Percentiles rank a stretch among this genome's conserved stretches.
Conservation (phyloP, 2,329 filamentous ascomycete genomes). For the Calonectria hongkongensis region DNA sequence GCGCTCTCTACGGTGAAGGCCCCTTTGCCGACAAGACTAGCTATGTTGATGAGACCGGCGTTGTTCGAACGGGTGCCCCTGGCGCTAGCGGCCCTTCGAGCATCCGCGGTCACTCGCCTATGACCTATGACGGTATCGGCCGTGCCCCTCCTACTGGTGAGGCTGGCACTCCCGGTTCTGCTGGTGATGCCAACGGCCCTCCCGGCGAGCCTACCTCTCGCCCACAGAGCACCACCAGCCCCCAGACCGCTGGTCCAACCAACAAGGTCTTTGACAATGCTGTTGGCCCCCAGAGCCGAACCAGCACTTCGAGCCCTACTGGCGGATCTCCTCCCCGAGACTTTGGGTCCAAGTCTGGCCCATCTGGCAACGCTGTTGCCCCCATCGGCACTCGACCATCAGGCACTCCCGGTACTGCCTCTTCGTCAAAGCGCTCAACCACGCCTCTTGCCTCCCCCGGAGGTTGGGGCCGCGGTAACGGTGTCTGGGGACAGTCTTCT, state of each 20-base stretch:
- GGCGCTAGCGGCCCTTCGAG: slow-evolving; percentile 78
- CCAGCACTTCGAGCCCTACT: slow-evolving; percentile 88
- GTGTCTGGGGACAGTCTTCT: slow-evolving; percentile 90
- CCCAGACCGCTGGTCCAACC: slow-evolving; percentile 75
- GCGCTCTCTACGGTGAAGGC: slow-evolving; percentile 90
- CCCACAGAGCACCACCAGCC: slow-evolving; percentile 90
- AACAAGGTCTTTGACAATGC: slow-evolving; percentile 78
- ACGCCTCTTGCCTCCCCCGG: slow-evolving; percentile 93
- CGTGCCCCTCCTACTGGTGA: slow-evolving; percentile 62
- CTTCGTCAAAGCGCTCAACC: slow-evolving; percentile 85
- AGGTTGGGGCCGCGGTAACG: slow-evolving; percentile 87
- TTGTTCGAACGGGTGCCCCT: slow-evolving; percentile 79
- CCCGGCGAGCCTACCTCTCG: slow-evolving; percentile 75
- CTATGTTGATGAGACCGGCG: slow-evolving; percentile 81
- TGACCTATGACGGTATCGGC: slow-evolving; percentile 81
- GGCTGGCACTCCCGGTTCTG: slow-evolving; percentile 63
- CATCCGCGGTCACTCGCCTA: slow-evolving; percentile 85
- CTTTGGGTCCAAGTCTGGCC: slow-evolving; percentile 72
- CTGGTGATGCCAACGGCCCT: slow-evolving; percentile 68
- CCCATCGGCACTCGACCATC: slow-evolving; percentile 94
- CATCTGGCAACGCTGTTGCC: slow-evolving; percentile 81
- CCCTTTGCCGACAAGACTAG: slow-evolving; percentile 80
- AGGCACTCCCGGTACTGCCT: slow-evolving; percentile 69
- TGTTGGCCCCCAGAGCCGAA: slow-evolving; percentile 78
- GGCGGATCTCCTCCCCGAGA: slow-evolving; percentile 86